These are phyloP conservation scores for Lanmaoa rubissima DNA, from an alignment of 768 basidiomycete species.

Conservation along the genomic window DNA sequence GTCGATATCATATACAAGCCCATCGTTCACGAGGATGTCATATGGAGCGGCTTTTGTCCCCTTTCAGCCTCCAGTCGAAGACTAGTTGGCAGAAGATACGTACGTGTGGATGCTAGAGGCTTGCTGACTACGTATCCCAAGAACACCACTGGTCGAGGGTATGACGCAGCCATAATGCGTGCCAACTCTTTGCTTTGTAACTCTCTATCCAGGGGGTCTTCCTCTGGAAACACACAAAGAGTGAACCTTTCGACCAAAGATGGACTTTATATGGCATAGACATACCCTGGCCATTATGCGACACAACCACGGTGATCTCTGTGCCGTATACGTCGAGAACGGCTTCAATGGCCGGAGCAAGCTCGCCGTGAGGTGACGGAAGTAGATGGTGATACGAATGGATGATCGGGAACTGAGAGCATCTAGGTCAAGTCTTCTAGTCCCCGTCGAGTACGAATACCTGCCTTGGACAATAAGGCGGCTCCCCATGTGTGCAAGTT, in stretches of 20 bases:
- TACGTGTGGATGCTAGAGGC: constrained; percentile 62
- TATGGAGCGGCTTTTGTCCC: constrained; percentile 63
- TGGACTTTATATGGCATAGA: not conserved
- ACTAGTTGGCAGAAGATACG: constrained; percentile 26
- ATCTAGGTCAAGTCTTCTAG: not conserved
- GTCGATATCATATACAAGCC: constrained; percentile 78
- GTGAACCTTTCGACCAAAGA: not conserved
- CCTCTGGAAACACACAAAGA: constrained; percentile 49
- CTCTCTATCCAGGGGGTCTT: constrained; percentile 85
- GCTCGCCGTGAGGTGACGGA: constrained; percentile 82
- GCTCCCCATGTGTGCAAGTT: constrained; percentile 91
- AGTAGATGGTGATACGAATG: constrained; percentile 83
- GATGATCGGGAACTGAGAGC: constrained; percentile 76
- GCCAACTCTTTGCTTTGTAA: constrained; percentile 81
- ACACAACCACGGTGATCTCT: constrained; percentile 76
- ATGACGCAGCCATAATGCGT: constrained; percentile 67
- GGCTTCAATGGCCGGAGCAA: constrained; percentile 89
- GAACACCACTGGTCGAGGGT: constrained; percentile 75
- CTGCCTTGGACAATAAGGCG: constrained; percentile 73
- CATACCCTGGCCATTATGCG: constrained; percentile 89
- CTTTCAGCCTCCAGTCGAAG: constrained; percentile 8
- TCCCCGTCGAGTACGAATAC: not conserved
- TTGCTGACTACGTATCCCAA: constrained; percentile 79
- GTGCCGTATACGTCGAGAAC: constrained; percentile 77
- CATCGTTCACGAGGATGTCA: constrained; percentile 73